These are phyloP conservation scores for Blastobotrys apis DNA, from an alignment of 1,139 yeast species.

Conservation along the genomic window DNA sequence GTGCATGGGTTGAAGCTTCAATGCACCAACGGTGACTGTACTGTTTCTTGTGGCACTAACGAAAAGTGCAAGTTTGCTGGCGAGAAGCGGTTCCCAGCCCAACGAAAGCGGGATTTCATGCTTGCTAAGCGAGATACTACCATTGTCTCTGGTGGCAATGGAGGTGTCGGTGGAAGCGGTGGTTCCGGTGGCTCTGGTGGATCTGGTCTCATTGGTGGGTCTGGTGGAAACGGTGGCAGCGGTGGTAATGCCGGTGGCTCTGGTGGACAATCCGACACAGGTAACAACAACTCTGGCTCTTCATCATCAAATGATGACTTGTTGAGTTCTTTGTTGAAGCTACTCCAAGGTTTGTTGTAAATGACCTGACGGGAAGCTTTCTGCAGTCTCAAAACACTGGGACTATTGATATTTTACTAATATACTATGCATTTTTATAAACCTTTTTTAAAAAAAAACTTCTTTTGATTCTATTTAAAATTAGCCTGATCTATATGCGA, in stretches of 20 bases:
- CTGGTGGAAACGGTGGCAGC: slow-evolving; percentile 5
- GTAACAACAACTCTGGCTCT: neutral
- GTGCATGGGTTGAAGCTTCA: neutral
- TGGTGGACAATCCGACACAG: neutral
- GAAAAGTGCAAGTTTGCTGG: neutral
- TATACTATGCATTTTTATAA: too few relatives aligned
- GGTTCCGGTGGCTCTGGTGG: slow-evolving; percentile 1
- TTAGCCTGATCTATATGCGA: too few relatives aligned
- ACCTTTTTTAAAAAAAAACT: too few relatives aligned
- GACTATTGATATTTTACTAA: too few relatives aligned
- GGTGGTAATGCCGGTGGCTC: slow-evolving; percentile 5
- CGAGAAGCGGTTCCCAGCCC: neutral
- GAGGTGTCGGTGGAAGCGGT: slow-evolving; percentile 6
- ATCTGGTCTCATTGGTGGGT: neutral
- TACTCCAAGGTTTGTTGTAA: too few relatives aligned
- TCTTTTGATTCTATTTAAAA: too few relatives aligned
- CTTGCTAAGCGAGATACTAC: slow-evolving; percentile 6
- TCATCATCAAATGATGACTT: too few relatives aligned
- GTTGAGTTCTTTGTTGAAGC: too few relatives aligned
- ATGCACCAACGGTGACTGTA: neutral
- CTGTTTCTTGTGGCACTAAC: neutral
- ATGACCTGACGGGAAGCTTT: too few relatives aligned
- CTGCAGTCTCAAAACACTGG: too few relatives aligned
- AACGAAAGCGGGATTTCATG: neutral
- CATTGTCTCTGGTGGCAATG: slow-evolving; percentile 3